Conservation (phyloP, 306 rosid species). For the Glycine latifolia region DNA sequence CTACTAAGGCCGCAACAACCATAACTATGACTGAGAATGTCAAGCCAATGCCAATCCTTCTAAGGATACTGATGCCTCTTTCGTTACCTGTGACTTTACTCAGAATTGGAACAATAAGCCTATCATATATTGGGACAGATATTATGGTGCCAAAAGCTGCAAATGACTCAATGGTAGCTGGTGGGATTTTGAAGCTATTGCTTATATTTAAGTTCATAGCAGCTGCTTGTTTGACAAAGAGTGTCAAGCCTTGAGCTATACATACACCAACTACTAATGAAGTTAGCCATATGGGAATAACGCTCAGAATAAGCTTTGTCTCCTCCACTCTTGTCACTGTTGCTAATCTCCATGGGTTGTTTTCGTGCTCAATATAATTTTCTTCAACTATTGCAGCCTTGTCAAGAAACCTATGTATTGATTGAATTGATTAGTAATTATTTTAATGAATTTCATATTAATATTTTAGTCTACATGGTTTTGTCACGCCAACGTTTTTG, state of each 20-base stretch:
- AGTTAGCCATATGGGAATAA: constrained; percentile 60
- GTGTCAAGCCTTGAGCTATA: constrained; percentile 51
- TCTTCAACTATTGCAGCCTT: constrained; percentile 71
- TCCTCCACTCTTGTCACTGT: constrained; percentile 13
- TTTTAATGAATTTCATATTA: too few species aligned
- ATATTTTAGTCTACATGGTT: too few species aligned
- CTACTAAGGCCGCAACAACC: constrained; percentile 54
- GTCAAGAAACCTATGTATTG: constrained; percentile 56
- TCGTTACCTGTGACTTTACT: constrained; percentile 55
- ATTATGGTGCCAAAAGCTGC: constrained; percentile 49
- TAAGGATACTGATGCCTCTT: constrained; percentile 50
- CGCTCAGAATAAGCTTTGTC: not conserved
- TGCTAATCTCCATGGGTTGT: not conserved
- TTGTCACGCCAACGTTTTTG: too few species aligned
- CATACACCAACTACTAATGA: constrained; percentile 51
- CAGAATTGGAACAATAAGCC: constrained; percentile 49
- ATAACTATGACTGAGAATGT: constrained; percentile 35
- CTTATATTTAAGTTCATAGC: constrained; percentile 45
- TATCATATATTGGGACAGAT: constrained; percentile 51
- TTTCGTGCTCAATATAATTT: constrained; percentile 14
- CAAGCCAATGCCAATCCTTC: constrained; percentile 51
- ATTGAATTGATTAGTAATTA: not conserved
- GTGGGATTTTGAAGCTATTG: constrained; percentile 49
- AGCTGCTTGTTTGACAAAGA: constrained; percentile 62
- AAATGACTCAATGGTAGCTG: constrained; percentile 52